A percentile compares a stretch with the other conserved stretches of the same genome.
These are phyloP conservation scores for Oenanthe javanica DNA, from an alignment of 140 eudicot genomes.

Conservation along the genomic window DNA sequence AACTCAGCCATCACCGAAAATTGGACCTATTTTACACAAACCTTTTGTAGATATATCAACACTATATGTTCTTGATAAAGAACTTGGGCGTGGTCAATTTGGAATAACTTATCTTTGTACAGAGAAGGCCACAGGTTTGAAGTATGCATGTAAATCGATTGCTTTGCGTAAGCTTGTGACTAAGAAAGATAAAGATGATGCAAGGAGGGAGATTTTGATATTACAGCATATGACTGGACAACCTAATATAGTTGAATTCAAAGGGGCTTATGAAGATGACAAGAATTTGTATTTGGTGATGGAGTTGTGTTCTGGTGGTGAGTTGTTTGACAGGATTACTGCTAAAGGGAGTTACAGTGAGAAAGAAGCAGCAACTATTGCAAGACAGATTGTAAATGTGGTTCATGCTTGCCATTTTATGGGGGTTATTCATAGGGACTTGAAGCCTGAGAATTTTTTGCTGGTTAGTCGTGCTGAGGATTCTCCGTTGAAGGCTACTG, in stretches of 20 bases:
- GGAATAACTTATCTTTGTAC: constrained; percentile 77
- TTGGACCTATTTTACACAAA: constrained; percentile 42
- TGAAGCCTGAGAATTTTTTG: constrained; percentile 94
- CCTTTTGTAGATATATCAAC: constrained; percentile 45
- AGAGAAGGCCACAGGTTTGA: constrained; percentile 40
- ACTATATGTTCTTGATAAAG: constrained; percentile 51
- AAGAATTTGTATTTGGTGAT: constrained; percentile 58
- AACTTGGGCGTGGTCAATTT: constrained; percentile 83
- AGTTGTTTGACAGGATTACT: constrained; percentile 70
- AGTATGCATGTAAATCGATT: constrained; percentile 83
- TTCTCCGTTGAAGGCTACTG: constrained; percentile 70
- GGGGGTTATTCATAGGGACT: constrained; percentile 88
- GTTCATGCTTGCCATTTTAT: constrained; percentile 91
- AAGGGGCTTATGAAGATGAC: constrained; percentile 76
- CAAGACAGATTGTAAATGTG: constrained; percentile 83
- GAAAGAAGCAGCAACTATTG: constrained; percentile 70
- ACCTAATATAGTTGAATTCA: constrained; percentile 82
- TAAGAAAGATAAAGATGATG: constrained; percentile 55
- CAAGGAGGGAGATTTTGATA: constrained; percentile 70
- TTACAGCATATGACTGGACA: constrained; percentile 76
- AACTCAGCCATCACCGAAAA: constrained; percentile 22
- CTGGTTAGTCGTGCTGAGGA: constrained; percentile 55
- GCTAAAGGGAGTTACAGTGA: constrained; percentile 67
- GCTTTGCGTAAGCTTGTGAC: constrained; percentile 51
- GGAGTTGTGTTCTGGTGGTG: constrained; percentile 89